Evolutionary conservation across 2,329 filamentous ascomycete species (phyloP), one percentile per base, ranked within the genome.

Genomic region (Arthrobotrys sinensis): DNA sequence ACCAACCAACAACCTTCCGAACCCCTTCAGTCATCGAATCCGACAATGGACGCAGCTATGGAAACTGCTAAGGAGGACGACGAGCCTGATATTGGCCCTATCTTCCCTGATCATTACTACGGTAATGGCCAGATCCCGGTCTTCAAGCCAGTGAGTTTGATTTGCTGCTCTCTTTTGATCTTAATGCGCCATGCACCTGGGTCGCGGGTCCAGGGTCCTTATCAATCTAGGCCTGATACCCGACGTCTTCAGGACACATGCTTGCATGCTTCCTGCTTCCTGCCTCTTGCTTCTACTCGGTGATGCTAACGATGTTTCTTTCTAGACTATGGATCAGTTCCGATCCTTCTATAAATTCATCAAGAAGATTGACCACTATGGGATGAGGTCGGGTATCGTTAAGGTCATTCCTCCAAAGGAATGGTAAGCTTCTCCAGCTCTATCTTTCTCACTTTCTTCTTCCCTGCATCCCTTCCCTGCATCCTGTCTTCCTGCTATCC

Each of bases 331-430:
- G 93, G 89, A 92, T 79, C 94, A 99, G 85, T 98, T 98, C 86
- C 91, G 90, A 83, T 93, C 96, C 85, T 99, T 99, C 85, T 92
- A 95, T 85, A 90, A 89, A 83, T 98, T 96, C 84, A 92, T 98
- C 88, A 90, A 91, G 83, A 94, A 93, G 85, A 90, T 99, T 79
- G 93, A 99, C 84, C 90, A 90, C 80, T 97, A 97, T 84, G 96
- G 96, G 82, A 99, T 99, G 96, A 93, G 93, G 85, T 96, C 94
- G 21, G 96, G 96, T 40, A 97, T 99, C 82, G 90, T 98, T 83
- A 98, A 99, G 86, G 92, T 99, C 75, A 91, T 98, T 66, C 94
- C 96, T 32, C 96, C 96, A 0, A 86, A 91, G 82, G 94, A 98
- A 89, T 99, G 96, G 96, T 96, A 89, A 85, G 88, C 21, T 24